Evolutionary conservation across 306 rosid genomes (phyloP).

Genomic region (Pyrus betulifolia): DNA sequence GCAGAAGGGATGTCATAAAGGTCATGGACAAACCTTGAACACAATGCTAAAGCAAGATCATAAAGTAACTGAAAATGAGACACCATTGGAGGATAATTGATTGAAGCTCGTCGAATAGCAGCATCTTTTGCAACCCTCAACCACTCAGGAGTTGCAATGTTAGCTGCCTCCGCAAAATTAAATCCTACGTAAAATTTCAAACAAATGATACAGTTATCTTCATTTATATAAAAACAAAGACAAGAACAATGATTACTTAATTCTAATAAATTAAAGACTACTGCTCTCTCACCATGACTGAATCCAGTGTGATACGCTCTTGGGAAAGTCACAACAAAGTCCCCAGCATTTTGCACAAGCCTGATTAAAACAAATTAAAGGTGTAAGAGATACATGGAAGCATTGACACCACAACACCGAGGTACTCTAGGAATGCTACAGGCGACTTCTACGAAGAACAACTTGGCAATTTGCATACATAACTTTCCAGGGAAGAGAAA

Average conservation of each 20-base stretch:
- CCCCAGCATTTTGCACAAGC: constrained; percentile 98
- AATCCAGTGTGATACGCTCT: constrained; percentile 99
- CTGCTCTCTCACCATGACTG: constrained; percentile 79
- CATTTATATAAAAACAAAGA: constrained; percentile 6
- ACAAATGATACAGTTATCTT: constrained; percentile 18
- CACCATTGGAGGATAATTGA: constrained; percentile 97
- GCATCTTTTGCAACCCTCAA: constrained; percentile 94
- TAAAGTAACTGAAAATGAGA: constrained; percentile 96
- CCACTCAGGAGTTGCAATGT: constrained; percentile 99
- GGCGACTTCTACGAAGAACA: neutral
- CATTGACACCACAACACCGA: neutral
- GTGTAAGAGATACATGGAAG: constrained; percentile 22
- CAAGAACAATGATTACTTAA: neutral
- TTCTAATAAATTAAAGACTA: constrained; percentile 3
- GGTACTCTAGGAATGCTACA: constrained; percentile 1
- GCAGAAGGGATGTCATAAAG: constrained; percentile 14
- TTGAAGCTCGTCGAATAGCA: constrained; percentile 95
- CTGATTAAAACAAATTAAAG: constrained; percentile 40
- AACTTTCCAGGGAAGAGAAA: constrained; percentile 3
- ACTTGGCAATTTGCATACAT: neutral
- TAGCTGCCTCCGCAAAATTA: constrained; percentile 96
- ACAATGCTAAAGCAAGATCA: constrained; percentile 86
- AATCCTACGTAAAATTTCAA: constrained; percentile 54
- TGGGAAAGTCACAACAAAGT: constrained; percentile 98
- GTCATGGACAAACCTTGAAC: constrained; percentile 70